A percentile compares a stretch with the other conserved stretches of the same genome.
phyloP scores from a whole-genome alignment of 1,139 yeast genomes.

The Blastobotrys arbuscula region DNA sequence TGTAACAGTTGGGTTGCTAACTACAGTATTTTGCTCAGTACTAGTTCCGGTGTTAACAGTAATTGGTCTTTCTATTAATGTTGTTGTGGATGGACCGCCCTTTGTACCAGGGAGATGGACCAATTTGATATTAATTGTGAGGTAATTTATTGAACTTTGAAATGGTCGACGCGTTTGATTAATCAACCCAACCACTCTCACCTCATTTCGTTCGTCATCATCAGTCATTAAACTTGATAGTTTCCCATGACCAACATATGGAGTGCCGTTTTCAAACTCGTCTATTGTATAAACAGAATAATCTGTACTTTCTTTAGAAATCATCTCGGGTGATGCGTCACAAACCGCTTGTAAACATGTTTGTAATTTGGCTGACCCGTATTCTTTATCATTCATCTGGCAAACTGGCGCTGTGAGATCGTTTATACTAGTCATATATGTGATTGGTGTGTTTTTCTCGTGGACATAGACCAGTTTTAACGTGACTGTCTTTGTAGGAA shows the following conservation, averaged over 20 bases:
- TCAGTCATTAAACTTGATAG: constrained; percentile 26
- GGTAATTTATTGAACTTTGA: constrained; percentile 19
- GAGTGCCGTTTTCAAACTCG: constrained; percentile 35
- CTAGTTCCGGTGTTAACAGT: no score
- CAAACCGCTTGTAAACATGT: constrained; percentile 32
- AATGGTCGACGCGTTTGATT: constrained; percentile 18
- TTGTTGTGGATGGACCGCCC: no score
- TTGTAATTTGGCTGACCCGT: constrained; percentile 33
- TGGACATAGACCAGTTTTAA: constrained; percentile 37
- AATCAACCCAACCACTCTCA: constrained; percentile 22
- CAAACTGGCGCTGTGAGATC: constrained; percentile 7
- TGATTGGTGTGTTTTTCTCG: constrained; percentile 28
- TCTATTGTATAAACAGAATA: constrained; percentile 40
- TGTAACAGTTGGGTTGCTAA: no score
- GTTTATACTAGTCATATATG: constrained; percentile 31
- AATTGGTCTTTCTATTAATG: no score
- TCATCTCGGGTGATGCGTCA: constrained; percentile 35
- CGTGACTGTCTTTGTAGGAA: constrained; percentile 6
- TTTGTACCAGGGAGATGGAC: constrained; percentile 19
- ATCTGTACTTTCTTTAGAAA: constrained; percentile 29
- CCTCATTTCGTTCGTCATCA: constrained; percentile 17
- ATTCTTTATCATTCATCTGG: constrained; percentile 19
- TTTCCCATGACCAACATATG: constrained; percentile 40
- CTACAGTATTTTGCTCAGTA: no score
- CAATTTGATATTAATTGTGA: constrained; percentile 23